Base-by-base conservation (phyloP, 805 yeast genomes). In the Myxozyma geophila region DNA sequence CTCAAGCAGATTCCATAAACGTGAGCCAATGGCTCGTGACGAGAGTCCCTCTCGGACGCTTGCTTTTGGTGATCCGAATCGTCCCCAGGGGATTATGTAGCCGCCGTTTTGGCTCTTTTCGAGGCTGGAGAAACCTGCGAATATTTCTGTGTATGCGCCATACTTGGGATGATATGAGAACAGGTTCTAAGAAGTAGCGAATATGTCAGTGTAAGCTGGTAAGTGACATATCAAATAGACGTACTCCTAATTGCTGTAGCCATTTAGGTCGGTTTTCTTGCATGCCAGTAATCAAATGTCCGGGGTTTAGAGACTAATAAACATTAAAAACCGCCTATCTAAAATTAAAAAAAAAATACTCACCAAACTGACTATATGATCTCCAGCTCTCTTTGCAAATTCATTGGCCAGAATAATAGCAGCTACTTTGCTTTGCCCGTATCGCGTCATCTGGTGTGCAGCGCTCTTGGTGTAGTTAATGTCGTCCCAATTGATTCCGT, bases 111-210 rank as follows among this genome's bases (percentile, higher is more conserved):
- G 72, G 41, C 64, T 64, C 2, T 72, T 13, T 0, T 80, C 63
- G 7, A 74, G 72, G 4, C 82, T 82, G 40, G 71, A 62, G 53
- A 82, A 71, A 0, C 80, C 80, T 1, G 80, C 83, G 63, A 70
- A 80, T n/a, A 81, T 70, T 64, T 78, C 82, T 5, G 84, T 70
- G 62, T 78, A 76, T 0, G 84, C 81, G 15, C 85, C 86, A 54
- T 74, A 74, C 51, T 63, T 67, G 4, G 76, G 57, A 21, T 58
- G 56, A 41, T 54, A 59, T 7, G 66, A 65, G 37, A 62, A 57
- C 23, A 62, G 54, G 28, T 58, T 63, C 63, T 59, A 37, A 17
- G 23, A 36, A 10, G 37, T 7, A 44, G n/a, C 36, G 10, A 33
- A 41, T 28, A 19, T 44, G 36, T 6, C 12, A n/a, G 7, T 17